Conservation (phyloP, 2,329 filamentous ascomycete genomes). For the Neofusicoccum umdonicola region DNA sequence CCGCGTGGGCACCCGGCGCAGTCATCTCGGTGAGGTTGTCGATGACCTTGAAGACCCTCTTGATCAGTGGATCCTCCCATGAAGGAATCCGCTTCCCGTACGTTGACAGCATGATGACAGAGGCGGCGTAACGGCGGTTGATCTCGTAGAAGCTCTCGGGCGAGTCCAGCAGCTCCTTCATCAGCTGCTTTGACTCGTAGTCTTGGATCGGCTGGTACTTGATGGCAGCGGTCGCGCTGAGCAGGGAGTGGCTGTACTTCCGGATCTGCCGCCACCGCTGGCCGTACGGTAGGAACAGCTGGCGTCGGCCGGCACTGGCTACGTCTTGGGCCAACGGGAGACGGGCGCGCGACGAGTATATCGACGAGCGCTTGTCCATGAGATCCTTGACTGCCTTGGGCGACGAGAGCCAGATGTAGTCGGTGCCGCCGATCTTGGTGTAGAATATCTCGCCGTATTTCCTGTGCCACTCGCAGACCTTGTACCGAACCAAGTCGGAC, state of each 20-base stretch:
- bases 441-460: conserved; percentile 47
- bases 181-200: conserved; percentile 46
- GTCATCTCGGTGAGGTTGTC: conserved; percentile 26
- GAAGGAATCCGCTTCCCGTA: conserved; percentile 33
- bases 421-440: conserved; percentile 44
- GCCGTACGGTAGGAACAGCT: conserved; percentile 43
- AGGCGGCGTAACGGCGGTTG: conserved; percentile 29
- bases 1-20: conserved; percentile 31
- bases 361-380: conserved; percentile 40
- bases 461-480: conserved; percentile 38
- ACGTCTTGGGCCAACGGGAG: conserved; percentile 40
- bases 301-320: conserved; percentile 39
- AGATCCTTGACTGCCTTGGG: conserved; percentile 47
- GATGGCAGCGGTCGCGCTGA: conserved; percentile 36
- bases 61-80: conserved; percentile 29
- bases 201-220: conserved; percentile 46
- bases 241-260: conserved; percentile 37
- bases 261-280: conserved; percentile 41
- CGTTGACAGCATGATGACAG: conserved; percentile 37
- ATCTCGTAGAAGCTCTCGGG: conserved; percentile 23
- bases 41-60: conserved; percentile 27
- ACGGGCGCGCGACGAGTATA: conserved; percentile 39
- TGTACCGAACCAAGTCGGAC: conserved; percentile 30
- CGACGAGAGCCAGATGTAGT: conserved; percentile 47
- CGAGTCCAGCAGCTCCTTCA: conserved; percentile 40